A percentile compares a stretch with the other conserved stretches of the same genome.
Conservation (phyloP, 2,329 filamentous ascomycete species). For the Talaromyces piceae region DNA sequence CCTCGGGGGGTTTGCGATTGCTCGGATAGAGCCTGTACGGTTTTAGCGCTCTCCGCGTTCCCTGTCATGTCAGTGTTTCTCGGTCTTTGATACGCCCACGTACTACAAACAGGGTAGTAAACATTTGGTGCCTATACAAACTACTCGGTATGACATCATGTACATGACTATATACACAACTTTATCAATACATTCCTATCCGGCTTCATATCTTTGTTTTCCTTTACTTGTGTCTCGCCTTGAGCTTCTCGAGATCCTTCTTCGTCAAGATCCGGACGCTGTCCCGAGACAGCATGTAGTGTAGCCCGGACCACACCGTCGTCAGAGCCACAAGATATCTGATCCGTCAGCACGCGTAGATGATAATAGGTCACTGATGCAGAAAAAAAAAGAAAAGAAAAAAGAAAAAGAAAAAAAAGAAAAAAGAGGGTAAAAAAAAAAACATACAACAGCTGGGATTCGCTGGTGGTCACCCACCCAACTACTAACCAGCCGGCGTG, state of each 20-base stretch:
- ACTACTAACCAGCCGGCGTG: slow-evolving; percentile 42
- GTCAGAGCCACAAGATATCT: slow-evolving; percentile 82
- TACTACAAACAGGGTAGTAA: too few species aligned
- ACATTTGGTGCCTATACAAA: too few species aligned
- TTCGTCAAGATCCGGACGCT: slow-evolving; percentile 74
- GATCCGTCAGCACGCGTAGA: slow-evolving; percentile 1
- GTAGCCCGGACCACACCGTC: slow-evolving; percentile 87
- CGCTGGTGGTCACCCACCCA: slow-evolving; percentile 43
- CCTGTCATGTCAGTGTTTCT: too few species aligned
- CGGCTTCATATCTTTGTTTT: background rate
- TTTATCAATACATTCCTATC: background rate
- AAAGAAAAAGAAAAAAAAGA: background rate
- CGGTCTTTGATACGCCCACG: too few species aligned
- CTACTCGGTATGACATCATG: background rate
- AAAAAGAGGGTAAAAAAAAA: slow-evolving; percentile 15
- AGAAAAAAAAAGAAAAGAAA: background rate
- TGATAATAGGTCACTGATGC: too few species aligned
- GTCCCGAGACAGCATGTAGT: slow-evolving; percentile 84
- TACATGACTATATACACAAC: background rate
- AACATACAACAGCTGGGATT: slow-evolving; percentile 41
- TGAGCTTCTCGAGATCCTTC: slow-evolving; percentile 37
- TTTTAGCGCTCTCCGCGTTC: too few species aligned
- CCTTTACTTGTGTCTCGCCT: background rate
- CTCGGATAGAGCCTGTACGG: too few species aligned
- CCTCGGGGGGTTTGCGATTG: too few species aligned